Evolutionary conservation across 345 rosid species (phyloP).

Genomic region (Cardamine chenopodiifolia): DNA sequence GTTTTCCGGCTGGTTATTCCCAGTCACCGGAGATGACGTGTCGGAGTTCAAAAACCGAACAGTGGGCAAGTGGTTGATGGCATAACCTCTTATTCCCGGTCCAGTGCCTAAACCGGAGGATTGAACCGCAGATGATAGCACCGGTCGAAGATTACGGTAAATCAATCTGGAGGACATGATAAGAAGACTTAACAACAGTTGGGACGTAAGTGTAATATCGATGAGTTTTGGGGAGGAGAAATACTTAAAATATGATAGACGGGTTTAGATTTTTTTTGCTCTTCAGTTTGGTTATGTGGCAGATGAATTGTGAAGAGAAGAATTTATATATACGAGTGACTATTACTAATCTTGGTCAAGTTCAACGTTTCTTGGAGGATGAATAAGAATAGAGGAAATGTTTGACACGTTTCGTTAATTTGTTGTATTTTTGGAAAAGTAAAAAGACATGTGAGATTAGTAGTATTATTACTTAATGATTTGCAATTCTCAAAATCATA

Average conservation of each 20-base stretch:
- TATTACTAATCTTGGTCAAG: constrained; percentile 22
- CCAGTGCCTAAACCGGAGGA: constrained; percentile 32
- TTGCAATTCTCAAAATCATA: background rate
- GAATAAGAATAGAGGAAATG: constrained; percentile 4
- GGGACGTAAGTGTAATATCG: constrained; percentile 4
- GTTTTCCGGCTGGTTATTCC: constrained; percentile 11
- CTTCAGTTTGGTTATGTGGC: constrained; percentile 12
- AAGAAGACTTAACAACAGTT: background rate
- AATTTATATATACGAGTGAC: constrained; percentile 18
- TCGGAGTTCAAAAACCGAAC: constrained; percentile 30
- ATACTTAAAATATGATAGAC: background rate
- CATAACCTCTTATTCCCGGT: constrained; percentile 4
- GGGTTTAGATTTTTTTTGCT: background rate
- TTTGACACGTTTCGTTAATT: constrained; percentile 35
- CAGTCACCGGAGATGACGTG: constrained; percentile 20
- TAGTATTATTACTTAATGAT: background rate
- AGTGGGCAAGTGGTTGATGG: constrained; percentile 7
- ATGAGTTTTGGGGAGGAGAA: background rate
- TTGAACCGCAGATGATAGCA: constrained; percentile 33
- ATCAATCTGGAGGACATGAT: constrained; percentile 30
- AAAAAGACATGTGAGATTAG: background rate
- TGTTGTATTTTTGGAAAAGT: constrained; percentile 23
- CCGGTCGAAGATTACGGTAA: constrained; percentile 40
- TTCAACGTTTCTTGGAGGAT: constrained; percentile 43
- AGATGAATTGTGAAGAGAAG: constrained; percentile 10